Percentiles rank a stretch among this genome's conserved stretches.
Conservation (phyloP, 2,329 filamentous ascomycete species). For the Ceratocystis cacaofunesta region DNA sequence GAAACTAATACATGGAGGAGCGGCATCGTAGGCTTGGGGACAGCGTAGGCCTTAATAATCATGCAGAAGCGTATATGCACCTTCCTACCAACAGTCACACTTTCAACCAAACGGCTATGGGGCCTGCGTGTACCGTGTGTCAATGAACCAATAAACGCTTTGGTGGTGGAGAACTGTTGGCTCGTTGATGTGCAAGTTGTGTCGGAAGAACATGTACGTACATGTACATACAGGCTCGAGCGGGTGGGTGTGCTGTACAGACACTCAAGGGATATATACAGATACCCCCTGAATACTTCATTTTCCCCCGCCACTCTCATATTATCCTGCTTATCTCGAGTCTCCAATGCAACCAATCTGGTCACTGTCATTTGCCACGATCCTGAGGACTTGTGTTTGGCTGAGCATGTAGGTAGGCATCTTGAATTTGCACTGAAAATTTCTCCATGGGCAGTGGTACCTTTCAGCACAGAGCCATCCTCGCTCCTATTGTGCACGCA, state of each 20-base stretch:
- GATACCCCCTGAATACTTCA: neutral
- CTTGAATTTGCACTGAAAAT: neutral
- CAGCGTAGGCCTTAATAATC: neutral
- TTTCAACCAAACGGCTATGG: neutral
- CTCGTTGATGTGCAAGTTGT: neutral
- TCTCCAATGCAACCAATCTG: neutral
- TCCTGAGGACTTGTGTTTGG: neutral
- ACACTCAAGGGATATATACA: neutral
- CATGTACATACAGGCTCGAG: neutral
- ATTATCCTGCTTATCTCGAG: neutral
- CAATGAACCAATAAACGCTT: neutral
- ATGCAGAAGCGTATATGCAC: neutral
- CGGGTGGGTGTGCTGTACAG: neutral
- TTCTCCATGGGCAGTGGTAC: neutral
- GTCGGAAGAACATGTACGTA: neutral
- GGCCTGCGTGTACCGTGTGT: neutral
- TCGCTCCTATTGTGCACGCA: too few relatives aligned
- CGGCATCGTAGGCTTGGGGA: too few relatives aligned
- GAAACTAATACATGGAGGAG: too few relatives aligned
- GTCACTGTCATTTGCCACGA: neutral
- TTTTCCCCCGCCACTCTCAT: neutral
- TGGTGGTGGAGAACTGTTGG: neutral
- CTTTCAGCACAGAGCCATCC: neutral
- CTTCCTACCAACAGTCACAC: neutral
- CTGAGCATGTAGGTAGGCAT: neutral